Base-by-base conservation (phyloP, 2,329 filamentous ascomycete genomes). In the Trichocomaceae sp. region DNA sequence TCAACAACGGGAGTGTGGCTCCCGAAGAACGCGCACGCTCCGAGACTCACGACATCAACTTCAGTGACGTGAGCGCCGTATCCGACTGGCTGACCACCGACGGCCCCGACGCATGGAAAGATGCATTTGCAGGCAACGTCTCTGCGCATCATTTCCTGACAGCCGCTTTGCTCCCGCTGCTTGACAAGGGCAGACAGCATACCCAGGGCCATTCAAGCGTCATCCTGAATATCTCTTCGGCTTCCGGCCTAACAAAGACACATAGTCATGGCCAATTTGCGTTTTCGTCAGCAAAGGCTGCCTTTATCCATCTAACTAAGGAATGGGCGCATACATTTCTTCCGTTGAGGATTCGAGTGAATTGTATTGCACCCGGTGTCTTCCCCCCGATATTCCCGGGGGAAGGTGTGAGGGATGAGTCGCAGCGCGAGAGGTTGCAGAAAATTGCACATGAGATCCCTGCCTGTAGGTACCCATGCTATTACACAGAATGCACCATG, bases 381-480 rank as follows among this genome's bases (percentile, higher is more conserved):
- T 83, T 83, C 64, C 79, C 79, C 0, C 77, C 73, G 13, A 79
- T 83, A 66, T 82, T 83, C 78, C 83, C 80, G 2, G 75, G 79
- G 0, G 70, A 74, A 5, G 75, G 75, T 47, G 77, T 74, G 9
- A 50, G 48, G 55, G 74, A 75, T 35, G 73, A 76, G 15, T 75
- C 77, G 58, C 77, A 82, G 69, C 83, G 82, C 73, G 77, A 72
- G 29, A 66, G 77, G 57, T 72, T 83, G 56, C 73, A 80, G 79
- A 68, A 76, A 79, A 54, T 72, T 63, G 73, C 71, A 52, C 62
- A 69, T 57, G 77, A 76, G 49, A 69, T 80, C 49, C 77, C 79
- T 7, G 75, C 78, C 5, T 69, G 70, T 56, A 63, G 79, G 44
- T 48, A 41, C 52, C 26, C 7, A 12, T 49, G 9, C 46, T 9